Conservation (phyloP, 257 asterid genomes). For the Primulina huaijiensis region DNA sequence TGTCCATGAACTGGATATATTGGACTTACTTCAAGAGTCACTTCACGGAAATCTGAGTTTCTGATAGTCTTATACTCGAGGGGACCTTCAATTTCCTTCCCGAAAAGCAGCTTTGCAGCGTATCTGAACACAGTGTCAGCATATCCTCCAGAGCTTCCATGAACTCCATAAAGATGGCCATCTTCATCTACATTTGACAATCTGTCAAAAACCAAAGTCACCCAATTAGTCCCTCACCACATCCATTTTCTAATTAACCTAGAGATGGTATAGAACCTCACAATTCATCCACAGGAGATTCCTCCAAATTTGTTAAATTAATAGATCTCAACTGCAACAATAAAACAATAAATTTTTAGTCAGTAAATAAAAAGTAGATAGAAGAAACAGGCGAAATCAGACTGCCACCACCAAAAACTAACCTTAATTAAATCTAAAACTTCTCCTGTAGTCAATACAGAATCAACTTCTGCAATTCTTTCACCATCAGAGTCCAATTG, state of each 20-base stretch:
- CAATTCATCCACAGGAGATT: conserved; percentile 83
- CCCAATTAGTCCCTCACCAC: conserved; percentile 20
- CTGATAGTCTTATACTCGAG: conserved; percentile 67
- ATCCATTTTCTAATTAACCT: conserved; percentile 6
- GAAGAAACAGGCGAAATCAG: neutral
- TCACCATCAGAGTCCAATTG: conserved; percentile 59
- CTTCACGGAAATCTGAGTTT: conserved; percentile 89
- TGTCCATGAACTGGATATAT: conserved; percentile 16
- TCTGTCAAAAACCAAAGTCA: conserved; percentile 35
- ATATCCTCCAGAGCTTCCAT: conserved; percentile 95
- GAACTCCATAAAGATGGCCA: conserved; percentile 68
- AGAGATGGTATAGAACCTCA: conserved; percentile 38
- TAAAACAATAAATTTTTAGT: neutral
- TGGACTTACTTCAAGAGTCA: conserved; percentile 72
- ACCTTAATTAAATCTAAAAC: conserved; percentile 89
- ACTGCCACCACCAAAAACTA: conserved; percentile 13
- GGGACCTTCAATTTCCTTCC: conserved; percentile 65
- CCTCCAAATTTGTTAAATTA: conserved; percentile 69
- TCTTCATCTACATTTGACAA: conserved; percentile 69
- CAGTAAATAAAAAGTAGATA: neutral
- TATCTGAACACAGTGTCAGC: conserved; percentile 80
- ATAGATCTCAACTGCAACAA: conserved; percentile 66
- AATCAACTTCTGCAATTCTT: conserved; percentile 76
- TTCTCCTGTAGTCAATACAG: conserved; percentile 95
- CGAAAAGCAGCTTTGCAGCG: conserved; percentile 67